Evolutionary conservation across 2,329 filamentous ascomycete genomes (phyloP), one percentile per base, ranked within the genome.

Genomic region (Cercospora berteroae): DNA sequence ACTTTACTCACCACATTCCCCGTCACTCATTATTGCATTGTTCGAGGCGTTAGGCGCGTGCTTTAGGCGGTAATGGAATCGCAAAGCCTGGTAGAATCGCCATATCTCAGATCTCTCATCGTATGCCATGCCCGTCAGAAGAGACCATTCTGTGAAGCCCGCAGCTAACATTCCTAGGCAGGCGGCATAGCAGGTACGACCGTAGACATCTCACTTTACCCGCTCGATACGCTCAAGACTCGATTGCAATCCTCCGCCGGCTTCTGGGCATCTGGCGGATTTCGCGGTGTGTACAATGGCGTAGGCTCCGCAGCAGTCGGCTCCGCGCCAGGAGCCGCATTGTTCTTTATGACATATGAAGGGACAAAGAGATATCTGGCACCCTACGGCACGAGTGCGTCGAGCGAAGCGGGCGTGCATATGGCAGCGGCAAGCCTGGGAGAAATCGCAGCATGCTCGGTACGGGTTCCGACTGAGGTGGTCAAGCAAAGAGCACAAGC

Each of bases 171-270:
- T 62, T 23, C 60, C 57, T 75, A 90, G 84, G 93, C 95, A 73
- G 95, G 95, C 79, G 95, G 89, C 77, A 83, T 97, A 72, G 95
- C 95, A 73, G 95, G 95, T 77, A 95, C 95, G 58, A 96, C 94
- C 13, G 95, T 98, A 80, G 95, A 99, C 86, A 89, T 97, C 76
- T 93, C 93, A 65, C 92, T 99, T 77, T 99, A 92, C 84, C 95
- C 95, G 0, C 93, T 99, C 84, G 96, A 99, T 86, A 99, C 95
- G 0, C 89, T 99, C 78, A 99, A 99, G 83, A 99, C 96, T 52
- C 93, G 95, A 16, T 92, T 99, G 6, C 95, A 99, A 83, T 93
- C 93, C 70, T 87, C 87, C 58, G 79, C 85, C 65, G 89, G 90
- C 79, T 93, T 97, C 83, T 88, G 92, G 77, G 85, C 90, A 65